Conservation (phyloP, 1,284 basidiomycete genomes). For the Coriolopsis trogii region DNA sequence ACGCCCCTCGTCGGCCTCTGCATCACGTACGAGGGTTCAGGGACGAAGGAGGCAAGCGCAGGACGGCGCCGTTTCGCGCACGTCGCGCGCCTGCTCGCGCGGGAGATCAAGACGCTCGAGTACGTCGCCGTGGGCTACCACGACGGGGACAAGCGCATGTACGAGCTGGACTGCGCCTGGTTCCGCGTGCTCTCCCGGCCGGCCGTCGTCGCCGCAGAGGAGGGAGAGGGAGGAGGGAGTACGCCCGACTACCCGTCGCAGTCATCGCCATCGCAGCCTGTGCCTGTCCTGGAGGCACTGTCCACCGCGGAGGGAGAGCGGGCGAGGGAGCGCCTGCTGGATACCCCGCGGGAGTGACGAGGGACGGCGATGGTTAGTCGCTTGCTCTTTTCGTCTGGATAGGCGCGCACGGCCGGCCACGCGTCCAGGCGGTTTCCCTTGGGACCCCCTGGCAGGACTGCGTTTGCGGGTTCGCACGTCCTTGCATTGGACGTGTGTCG, state of each 20-base stretch:
- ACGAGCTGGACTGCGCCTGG: slow-evolving; percentile 18
- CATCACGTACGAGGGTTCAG: slow-evolving; percentile 16
- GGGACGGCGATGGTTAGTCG: slow-evolving; percentile 2
- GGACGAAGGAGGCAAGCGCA: slow-evolving; percentile 1
- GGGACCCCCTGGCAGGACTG: no score
- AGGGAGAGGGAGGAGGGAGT: no score
- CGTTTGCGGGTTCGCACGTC: no score
- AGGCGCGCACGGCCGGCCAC: slow-evolving; percentile 3
- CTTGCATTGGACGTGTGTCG: no score
- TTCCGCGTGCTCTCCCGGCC: slow-evolving; percentile 15
- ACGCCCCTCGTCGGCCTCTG: slow-evolving; percentile 20
- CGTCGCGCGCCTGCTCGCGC: slow-evolving; percentile 19
- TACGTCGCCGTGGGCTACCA: slow-evolving; percentile 23
- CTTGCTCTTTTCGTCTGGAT: background rate
- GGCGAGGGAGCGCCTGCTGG: slow-evolving; percentile 16
- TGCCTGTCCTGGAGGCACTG: slow-evolving; percentile 16
- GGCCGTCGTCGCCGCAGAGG: slow-evolving; percentile 8
- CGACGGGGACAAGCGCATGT: slow-evolving; percentile 13
- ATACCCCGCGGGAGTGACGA: slow-evolving; percentile 15
- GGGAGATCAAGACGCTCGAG: slow-evolving; percentile 18
- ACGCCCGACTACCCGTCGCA: no score
- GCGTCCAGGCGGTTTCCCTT: no score
- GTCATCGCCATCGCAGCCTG: no score
- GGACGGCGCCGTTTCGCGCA: slow-evolving; percentile 4
- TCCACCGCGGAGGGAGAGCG: slow-evolving; percentile 18